Conservation (phyloP, 1,284 basidiomycete genomes). For the Marasmius fiardii region DNA sequence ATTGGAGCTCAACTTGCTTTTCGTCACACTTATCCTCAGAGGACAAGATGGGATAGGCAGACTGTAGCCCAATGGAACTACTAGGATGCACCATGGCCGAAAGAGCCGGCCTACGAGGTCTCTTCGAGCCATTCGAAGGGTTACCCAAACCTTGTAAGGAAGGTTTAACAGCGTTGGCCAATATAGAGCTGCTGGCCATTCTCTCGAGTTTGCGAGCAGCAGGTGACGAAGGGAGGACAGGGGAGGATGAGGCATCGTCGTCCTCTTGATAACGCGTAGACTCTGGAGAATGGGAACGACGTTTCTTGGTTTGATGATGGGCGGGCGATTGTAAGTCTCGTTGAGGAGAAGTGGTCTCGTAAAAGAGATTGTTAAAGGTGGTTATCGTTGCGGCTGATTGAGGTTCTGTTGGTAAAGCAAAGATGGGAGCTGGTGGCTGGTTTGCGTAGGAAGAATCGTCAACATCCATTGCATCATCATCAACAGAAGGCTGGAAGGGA, state of each 20-base stretch:
- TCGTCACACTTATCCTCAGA: constrained; percentile 19
- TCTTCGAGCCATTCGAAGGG: constrained; percentile 50
- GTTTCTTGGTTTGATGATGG: constrained; percentile 53
- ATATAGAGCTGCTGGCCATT: constrained; percentile 41
- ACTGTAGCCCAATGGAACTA: constrained; percentile 32
- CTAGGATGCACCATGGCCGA: constrained; percentile 58
- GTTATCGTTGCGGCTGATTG: constrained; percentile 50
- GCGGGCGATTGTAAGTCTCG: constrained; percentile 39
- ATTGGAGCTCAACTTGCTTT: constrained; percentile 18
- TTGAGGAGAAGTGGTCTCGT: constrained; percentile 49
- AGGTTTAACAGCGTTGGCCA: constrained; percentile 51
- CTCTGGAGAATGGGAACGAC: constrained; percentile 68
- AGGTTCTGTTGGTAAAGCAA: constrained; percentile 32
- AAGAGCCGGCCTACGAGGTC: constrained; percentile 59
- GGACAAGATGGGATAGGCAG: constrained; percentile 38
- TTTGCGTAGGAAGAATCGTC: constrained; percentile 46
- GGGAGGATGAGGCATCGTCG: constrained; percentile 48
- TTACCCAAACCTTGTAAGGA: constrained; percentile 56
- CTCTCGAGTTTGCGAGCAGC: constrained; percentile 63
- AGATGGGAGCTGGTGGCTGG: constrained; percentile 21
- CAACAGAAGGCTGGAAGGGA: constrained; percentile 28
- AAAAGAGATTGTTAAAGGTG: constrained; percentile 59
- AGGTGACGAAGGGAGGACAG: constrained; percentile 60
- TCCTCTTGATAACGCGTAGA: constrained; percentile 33
- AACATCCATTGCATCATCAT: constrained; percentile 74